phyloP scores from a whole-genome alignment of 2,329 filamentous ascomycete species.

The Sporothrix globosa region DNA sequence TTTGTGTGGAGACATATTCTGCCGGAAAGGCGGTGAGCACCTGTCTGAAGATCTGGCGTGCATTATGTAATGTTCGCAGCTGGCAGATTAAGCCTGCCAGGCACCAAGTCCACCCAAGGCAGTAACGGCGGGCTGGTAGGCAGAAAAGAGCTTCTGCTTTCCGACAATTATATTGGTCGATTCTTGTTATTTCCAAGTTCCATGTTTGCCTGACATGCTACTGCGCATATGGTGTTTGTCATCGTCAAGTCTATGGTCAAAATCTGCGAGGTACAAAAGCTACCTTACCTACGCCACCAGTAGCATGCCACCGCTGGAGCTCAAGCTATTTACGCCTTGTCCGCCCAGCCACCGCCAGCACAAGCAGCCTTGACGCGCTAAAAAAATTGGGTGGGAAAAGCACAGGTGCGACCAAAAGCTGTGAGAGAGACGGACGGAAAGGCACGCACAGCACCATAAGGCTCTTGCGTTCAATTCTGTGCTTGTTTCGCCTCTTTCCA shows the following conservation, averaged over 20 bases:
- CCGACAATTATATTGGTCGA: neutral
- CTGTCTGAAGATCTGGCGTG: neutral
- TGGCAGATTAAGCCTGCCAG: neutral
- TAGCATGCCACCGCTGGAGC: slow-evolving; percentile 6
- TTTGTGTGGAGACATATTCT: slow-evolving; percentile 30
- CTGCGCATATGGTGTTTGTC: neutral
- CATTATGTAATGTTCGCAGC: slow-evolving; percentile 15
- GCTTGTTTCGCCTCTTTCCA: slow-evolving; percentile 19
- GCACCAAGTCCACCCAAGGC: neutral
- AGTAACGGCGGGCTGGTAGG: neutral
- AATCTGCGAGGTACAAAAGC: neutral
- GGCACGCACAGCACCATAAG: slow-evolving; percentile 1
- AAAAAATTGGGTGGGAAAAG: slow-evolving; percentile 29
- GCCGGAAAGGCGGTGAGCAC: slow-evolving; percentile 31
- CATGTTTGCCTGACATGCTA: neutral
- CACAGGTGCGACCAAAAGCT: neutral
- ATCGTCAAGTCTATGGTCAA: neutral
- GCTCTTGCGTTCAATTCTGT: slow-evolving; percentile 13
- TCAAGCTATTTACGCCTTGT: neutral
- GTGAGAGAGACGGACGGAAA: neutral
- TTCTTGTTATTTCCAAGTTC: neutral
- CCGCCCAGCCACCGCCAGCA: slow-evolving; percentile 29
- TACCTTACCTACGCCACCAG: neutral
- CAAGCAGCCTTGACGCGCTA: slow-evolving; percentile 31
- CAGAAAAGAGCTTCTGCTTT: neutral